phyloP scores from a whole-genome alignment of 108 stramenopile genomes.

The Seminavis robusta region DNA sequence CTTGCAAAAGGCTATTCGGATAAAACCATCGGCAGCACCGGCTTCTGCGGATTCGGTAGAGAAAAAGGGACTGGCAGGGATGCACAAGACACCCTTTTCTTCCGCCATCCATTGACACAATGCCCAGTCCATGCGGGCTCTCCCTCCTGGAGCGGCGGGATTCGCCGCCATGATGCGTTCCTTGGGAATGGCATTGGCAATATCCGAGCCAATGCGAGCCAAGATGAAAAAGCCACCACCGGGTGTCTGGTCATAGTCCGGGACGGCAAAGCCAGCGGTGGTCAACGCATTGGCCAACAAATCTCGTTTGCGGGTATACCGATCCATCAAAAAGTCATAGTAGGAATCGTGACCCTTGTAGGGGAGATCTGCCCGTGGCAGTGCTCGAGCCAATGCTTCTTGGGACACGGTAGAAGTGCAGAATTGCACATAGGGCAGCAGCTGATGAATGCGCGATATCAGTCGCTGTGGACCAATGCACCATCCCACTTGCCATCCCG shows the following conservation, averaged over 20 bases:
- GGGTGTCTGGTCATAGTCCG: conserved; percentile 66
- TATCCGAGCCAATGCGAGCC: conserved; percentile 72
- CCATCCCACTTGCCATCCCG: conserved; percentile 99
- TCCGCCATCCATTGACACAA: conserved; percentile 94
- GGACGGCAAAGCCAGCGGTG: conserved; percentile 74
- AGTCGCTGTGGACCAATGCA: conserved; percentile 85
- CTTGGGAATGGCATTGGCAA: conserved; percentile 42
- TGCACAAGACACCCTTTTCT: conserved; percentile 89
- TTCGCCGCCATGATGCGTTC: conserved; percentile 48
- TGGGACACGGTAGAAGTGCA: conserved; percentile 93
- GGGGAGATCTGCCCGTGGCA: conserved; percentile 81
- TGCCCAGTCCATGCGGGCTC: conserved; percentile 80
- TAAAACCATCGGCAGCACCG: conserved; percentile 73
- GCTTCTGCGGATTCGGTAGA: conserved; percentile 53
- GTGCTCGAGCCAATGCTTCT: conserved; percentile 80
- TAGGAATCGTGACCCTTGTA: conserved; percentile 77
- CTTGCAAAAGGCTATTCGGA: conserved; percentile 98
- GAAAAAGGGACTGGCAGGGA: conserved; percentile 95
- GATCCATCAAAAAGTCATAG: conserved; percentile 69
- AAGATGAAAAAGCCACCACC: conserved; percentile 95
- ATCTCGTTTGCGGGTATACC: conserved; percentile 86
- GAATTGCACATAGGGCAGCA: conserved; percentile 94
- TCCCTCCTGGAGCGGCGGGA: conserved; percentile 70
- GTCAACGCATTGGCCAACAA: conserved; percentile 59
- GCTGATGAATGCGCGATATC: conserved; percentile 66